phyloP scores from a whole-genome alignment of 1,284 basidiomycete genomes.

The Puccinia brachypodii region DNA sequence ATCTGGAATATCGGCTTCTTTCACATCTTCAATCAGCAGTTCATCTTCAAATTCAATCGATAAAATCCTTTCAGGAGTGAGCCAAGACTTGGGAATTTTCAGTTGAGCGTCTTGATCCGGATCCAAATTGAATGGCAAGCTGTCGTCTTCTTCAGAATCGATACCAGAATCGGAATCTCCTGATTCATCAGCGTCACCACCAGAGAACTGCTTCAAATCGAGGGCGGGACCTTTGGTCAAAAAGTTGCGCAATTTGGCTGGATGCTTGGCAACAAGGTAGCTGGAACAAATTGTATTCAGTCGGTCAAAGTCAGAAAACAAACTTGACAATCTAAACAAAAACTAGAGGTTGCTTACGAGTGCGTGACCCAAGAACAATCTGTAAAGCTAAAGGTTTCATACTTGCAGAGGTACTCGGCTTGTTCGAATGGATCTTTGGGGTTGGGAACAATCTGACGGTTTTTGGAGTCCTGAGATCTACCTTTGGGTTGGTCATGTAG shows the following conservation, averaged over 20 bases:
- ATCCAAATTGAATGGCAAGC: constrained; percentile 54
- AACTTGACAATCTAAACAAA: not conserved
- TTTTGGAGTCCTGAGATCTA: constrained; percentile 64
- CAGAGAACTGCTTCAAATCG: constrained; percentile 51
- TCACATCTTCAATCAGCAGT: constrained; percentile 35
- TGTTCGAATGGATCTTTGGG: constrained; percentile 65
- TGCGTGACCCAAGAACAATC: constrained; percentile 60
- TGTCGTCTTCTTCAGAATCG: constrained; percentile 52
- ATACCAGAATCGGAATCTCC: constrained; percentile 55
- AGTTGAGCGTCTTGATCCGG: constrained; percentile 66
- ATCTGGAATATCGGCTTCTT: constrained; percentile 54
- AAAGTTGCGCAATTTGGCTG: constrained; percentile 46
- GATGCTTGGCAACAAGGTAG: constrained; percentile 39
- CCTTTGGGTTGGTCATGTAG: constrained; percentile 29
- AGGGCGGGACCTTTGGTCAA: constrained; percentile 45
- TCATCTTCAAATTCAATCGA: constrained; percentile 35
- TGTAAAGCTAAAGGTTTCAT: constrained; percentile 72
- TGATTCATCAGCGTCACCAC: constrained; percentile 51
- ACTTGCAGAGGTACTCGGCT: constrained; percentile 84
- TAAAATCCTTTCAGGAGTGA: constrained; percentile 51
- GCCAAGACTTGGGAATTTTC: constrained; percentile 65
- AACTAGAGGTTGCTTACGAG: constrained; percentile 19
- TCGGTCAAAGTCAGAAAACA: constrained; percentile 36
- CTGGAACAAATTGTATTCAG: constrained; percentile 4
- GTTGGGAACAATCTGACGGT: constrained; percentile 53